Evolutionary conservation across 1,139 yeast species (phyloP), one percentile per base, ranked within the genome.

Genomic region (Candida neerlandica): DNA sequence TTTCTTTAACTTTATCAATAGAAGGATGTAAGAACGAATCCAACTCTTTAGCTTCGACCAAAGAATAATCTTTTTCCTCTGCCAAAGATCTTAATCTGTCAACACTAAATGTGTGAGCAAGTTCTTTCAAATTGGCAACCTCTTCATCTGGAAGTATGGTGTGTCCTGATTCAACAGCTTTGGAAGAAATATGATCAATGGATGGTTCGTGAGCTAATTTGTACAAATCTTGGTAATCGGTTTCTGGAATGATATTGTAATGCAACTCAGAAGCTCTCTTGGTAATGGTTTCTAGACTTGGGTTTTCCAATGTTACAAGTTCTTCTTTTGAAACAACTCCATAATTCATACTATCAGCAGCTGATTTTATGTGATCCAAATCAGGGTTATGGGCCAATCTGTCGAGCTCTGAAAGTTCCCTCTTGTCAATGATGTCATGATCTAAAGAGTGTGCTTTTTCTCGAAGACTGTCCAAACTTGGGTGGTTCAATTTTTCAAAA

Each of bases 61-160:
- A 41, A 5, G 63, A 55, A 39, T 64, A 58, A 1, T 66, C 66
- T 30, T 61, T 60, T 1, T 56, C 53, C 12, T 52, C 47, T 1
- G 70, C 63, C 32, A 58, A 57, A 10, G 56, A 52, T 1, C 48
- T 45, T 14, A 71, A 46, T 44, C 70, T 70, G 4, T 58, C 62
- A 7, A 60, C 27, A 16, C 64, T 53, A 14, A 77, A 76, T 7
- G 58, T 54, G 34, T 60, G 45, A 0, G 64, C 63, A 27, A 50
- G 45, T 10, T 16, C 35, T 18, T 46, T 41, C 38, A 55, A 56
- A 4, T 49, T 12, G 4, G 43, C 33, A 12, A 47, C 58, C 11
- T 63, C 67, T 18, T 51, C 51, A n/a, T 55, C 59, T 9, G 59
- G 46, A 7, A 69, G 42, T 9, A 68, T 58, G 0, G 57, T 53